Conservation (phyloP, 225 moss, liverwort and hornwort genomes). For the Climacium dendroides region DNA sequence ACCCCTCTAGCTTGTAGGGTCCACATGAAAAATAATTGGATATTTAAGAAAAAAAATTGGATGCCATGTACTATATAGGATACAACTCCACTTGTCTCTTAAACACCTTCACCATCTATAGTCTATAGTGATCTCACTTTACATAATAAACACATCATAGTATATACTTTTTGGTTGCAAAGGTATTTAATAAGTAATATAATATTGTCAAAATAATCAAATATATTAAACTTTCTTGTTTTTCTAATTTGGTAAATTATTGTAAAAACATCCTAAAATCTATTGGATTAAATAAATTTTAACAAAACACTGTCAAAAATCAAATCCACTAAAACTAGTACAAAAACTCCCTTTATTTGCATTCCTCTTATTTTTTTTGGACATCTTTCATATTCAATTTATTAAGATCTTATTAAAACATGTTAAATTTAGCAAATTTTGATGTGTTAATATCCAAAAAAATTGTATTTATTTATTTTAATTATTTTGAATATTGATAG, state of each 20-base stretch:
- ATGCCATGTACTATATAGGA: fast-evolving
- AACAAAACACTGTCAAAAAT: too few species aligned
- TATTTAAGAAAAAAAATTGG: too few species aligned
- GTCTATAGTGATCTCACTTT: too few species aligned
- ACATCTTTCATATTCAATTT: background rate
- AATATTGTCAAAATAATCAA: background rate
- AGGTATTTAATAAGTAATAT: background rate
- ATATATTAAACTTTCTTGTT: background rate
- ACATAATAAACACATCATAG: background rate
- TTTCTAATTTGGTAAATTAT: background rate
- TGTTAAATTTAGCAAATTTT: too few species aligned
- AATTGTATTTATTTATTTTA: too few species aligned
- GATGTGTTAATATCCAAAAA: too few species aligned
- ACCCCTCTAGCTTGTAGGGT: too few species aligned
- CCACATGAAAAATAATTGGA: background rate
- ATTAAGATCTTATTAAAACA: background rate
- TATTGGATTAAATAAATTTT: background rate
- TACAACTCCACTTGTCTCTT: too few species aligned
- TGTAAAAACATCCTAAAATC: background rate
- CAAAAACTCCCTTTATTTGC: background rate
- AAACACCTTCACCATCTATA: too few species aligned
- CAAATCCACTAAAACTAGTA: background rate
- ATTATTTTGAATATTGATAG: too few species aligned
- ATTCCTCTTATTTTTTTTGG: fast-evolving
- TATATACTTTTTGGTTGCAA: background rate